Percentiles rank a stretch among this genome's conserved stretches.
These are phyloP conservation scores for Wallacemonas rigidus DNA, from an alignment of 208 protist species.

Conservation along the genomic window DNA sequence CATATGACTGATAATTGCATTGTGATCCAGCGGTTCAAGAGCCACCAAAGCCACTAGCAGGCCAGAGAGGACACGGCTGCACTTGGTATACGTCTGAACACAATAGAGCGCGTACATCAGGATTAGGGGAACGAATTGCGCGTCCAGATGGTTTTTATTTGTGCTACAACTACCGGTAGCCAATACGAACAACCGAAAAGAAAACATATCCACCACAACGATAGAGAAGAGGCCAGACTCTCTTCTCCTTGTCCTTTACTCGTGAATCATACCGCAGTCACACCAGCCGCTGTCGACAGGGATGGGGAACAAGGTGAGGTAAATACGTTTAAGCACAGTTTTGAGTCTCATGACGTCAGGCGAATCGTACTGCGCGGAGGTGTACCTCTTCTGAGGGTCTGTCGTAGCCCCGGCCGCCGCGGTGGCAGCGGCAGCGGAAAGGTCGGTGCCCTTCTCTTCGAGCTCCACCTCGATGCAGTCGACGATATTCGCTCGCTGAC, in stretches of 20 bases:
- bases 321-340: constrained; percentile 84
- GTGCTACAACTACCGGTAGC: background rate
- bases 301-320: constrained; percentile 90
- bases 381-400: constrained; percentile 38
- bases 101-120: too few species aligned
- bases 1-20: too few species aligned
- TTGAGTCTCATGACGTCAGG: constrained; percentile 74
- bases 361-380: constrained; percentile 45
- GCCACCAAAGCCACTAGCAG: too few species aligned
- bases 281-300: constrained; percentile 90
- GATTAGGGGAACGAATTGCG: too few species aligned
- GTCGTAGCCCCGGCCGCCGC: constrained; percentile 5
- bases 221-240: background rate
- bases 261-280: constrained; percentile 89
- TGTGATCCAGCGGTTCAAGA: too few species aligned
- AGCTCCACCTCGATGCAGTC: constrained; percentile 90
- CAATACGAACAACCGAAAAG: background rate
- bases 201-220: constrained; percentile 8
- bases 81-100: too few species aligned
- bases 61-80: too few species aligned
- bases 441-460: constrained; percentile 24
- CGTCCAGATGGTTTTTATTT: too few species aligned
- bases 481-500: constrained; percentile 63
- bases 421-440: constrained; percentile 12
- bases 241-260: constrained; percentile 13